Evolutionary conservation across 192 early-diverging fungal genomes (phyloP).

Genomic region (Backusella tarrabulga): DNA sequence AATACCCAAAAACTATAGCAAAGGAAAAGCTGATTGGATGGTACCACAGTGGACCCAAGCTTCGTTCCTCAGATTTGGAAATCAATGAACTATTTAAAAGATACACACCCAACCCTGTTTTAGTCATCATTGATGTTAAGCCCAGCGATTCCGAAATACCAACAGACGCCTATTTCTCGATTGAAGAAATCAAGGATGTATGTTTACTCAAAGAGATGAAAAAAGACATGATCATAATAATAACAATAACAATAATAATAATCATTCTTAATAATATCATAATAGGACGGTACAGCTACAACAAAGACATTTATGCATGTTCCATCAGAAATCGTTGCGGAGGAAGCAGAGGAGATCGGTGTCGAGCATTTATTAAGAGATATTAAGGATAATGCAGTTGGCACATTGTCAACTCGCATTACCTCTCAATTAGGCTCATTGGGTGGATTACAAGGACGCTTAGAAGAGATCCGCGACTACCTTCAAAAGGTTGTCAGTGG

Average conservation of each 20-base stretch:
- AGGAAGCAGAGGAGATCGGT: slow-evolving; percentile 99
- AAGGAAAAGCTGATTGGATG: slow-evolving; percentile 97
- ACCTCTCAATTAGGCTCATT: slow-evolving; percentile 90
- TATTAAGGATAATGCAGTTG: slow-evolving; percentile 97
- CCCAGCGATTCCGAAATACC: slow-evolving; percentile 92
- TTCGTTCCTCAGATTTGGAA: slow-evolving; percentile 92
- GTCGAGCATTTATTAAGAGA: slow-evolving; percentile 98
- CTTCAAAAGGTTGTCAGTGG: slow-evolving; percentile 85
- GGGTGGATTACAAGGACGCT: slow-evolving; percentile 80
- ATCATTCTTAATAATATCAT: not conserved
- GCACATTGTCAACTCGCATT: slow-evolving; percentile 92
- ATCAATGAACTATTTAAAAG: slow-evolving; percentile 98
- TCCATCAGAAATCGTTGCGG: slow-evolving; percentile 93
- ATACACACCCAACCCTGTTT: slow-evolving; percentile 91
- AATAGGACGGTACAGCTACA: slow-evolving; percentile 92
- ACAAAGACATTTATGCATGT: slow-evolving; percentile 98
- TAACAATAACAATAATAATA: not conserved
- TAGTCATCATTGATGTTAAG: slow-evolving; percentile 98
- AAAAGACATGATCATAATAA: not conserved
- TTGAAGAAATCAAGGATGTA: slow-evolving; percentile 98
- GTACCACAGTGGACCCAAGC: slow-evolving; percentile 99
- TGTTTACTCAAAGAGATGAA: slow-evolving; percentile 4
- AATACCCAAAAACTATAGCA: slow-evolving; percentile 44
- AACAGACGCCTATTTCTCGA: slow-evolving; percentile 95
- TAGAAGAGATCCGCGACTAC: slow-evolving; percentile 88